Percentiles rank a stretch among this genome's conserved stretches.
These are phyloP conservation scores for Globisporangium barbulae DNA, from an alignment of 352 stramenopile genomes.

Conservation along the genomic window DNA sequence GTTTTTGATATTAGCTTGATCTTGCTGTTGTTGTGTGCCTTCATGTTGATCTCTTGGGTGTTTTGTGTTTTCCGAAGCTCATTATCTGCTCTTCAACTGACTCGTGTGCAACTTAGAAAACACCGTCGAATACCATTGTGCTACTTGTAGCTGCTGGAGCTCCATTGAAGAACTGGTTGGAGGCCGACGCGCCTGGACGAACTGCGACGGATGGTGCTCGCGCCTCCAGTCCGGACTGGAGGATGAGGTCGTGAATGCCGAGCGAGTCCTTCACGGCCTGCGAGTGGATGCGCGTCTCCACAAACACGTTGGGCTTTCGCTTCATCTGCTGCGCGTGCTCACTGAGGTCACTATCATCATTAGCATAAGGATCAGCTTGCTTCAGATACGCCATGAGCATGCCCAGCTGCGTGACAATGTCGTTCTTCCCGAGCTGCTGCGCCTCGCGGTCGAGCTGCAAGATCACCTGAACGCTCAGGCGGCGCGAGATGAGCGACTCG, in stretches of 20 bases:
- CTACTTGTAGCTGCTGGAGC: conserved; percentile 1
- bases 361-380: background rate
- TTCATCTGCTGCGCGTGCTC: background rate
- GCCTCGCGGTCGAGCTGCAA: conserved; percentile 35
- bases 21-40: background rate
- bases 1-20: conserved; percentile 1
- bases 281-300: conserved; percentile 33
- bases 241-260: conserved; percentile 33
- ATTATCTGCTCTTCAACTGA: background rate
- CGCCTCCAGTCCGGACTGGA: conserved; percentile 15
- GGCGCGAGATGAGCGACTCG: conserved; percentile 39
- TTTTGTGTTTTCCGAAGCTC: background rate
- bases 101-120: conserved; percentile 10
- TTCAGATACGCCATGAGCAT: conserved; percentile 38
- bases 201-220: background rate
- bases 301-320: conserved; percentile 15
- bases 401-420: conserved; percentile 35
- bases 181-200: background rate
- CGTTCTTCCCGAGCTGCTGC: conserved; percentile 14
- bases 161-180: conserved; percentile 8
- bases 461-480: conserved; percentile 39
- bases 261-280: conserved; percentile 29
- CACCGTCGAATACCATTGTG: conserved; percentile 7
- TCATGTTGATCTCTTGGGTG: background rate
- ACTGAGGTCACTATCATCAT: background rate